These are phyloP conservation scores for Talaromyces proteolyticus DNA, from an alignment of 495 filamentous ascomycete species.

Conservation along the genomic window DNA sequence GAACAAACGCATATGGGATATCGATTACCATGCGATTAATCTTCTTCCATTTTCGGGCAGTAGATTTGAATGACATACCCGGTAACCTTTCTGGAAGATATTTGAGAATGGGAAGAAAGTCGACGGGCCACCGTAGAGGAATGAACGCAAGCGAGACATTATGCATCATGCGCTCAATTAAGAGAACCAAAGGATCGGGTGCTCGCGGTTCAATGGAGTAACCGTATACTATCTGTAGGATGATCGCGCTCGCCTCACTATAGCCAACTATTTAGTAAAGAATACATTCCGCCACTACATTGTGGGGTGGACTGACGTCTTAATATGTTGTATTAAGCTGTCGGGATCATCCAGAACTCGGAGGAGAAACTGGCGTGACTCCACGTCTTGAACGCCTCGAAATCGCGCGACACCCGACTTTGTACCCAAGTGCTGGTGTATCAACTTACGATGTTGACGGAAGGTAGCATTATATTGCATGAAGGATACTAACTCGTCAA, in stretches of 20 bases:
- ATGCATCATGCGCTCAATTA: slow-evolving; percentile 26
- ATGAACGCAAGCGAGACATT: slow-evolving; percentile 27
- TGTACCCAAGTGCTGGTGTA: slow-evolving; percentile 25
- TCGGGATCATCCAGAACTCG: slow-evolving; percentile 28
- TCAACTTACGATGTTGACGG: slow-evolving; percentile 34
- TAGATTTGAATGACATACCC: slow-evolving; percentile 35
- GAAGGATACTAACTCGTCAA: slow-evolving; percentile 9
- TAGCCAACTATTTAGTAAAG: not conserved
- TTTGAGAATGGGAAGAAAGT: slow-evolving; percentile 25
- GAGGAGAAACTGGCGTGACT: slow-evolving; percentile 31
- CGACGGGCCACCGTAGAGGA: slow-evolving; percentile 35
- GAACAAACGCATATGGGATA: slow-evolving; percentile 37
- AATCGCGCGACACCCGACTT: slow-evolving; percentile 25
- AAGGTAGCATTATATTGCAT: slow-evolving; percentile 26
- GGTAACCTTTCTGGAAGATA: slow-evolving; percentile 41
- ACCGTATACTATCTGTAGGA: slow-evolving; percentile 44
- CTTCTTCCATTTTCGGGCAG: slow-evolving; percentile 19
- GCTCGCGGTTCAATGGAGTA: slow-evolving; percentile 35
- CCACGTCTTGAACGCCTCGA: slow-evolving; percentile 27
- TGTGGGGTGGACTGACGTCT: slow-evolving; percentile 21
- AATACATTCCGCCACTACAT: too few relatives aligned
- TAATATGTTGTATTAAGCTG: slow-evolving; percentile 28
- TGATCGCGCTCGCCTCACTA: slow-evolving; percentile 32
- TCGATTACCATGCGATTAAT: slow-evolving; percentile 18
- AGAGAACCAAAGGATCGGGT: slow-evolving; percentile 33